phyloP scores from a whole-genome alignment of 2,329 filamentous ascomycete genomes.

The Aspergillus uvarum region DNA sequence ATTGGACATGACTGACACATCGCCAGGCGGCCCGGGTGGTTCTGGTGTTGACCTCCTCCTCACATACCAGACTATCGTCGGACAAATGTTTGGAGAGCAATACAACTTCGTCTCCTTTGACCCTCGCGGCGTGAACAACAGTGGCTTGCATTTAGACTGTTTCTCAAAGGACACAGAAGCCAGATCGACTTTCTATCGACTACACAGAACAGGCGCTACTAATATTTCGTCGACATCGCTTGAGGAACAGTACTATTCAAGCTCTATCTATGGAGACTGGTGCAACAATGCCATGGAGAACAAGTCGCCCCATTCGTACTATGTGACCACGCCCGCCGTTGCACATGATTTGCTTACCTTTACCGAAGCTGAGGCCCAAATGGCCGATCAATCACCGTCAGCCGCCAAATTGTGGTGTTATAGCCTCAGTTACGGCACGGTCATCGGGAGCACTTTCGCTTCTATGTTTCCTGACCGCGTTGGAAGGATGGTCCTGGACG shows the following conservation, averaged over 20 bases:
- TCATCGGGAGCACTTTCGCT: constrained; percentile 48
- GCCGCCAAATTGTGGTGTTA: constrained; percentile 47
- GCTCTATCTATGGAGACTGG: constrained; percentile 23
- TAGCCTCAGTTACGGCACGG: constrained; percentile 53
- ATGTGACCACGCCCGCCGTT: constrained; percentile 18
- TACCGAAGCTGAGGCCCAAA: constrained; percentile 39
- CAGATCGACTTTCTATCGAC: constrained; percentile 21
- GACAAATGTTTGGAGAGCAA: constrained; percentile 38
- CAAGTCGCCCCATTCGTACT: constrained; percentile 15
- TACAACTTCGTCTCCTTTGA: constrained; percentile 48
- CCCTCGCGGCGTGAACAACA: constrained; percentile 44
- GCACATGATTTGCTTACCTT: constrained; percentile 22
- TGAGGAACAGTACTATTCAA: constrained; percentile 26
- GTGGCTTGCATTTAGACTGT: constrained; percentile 25
- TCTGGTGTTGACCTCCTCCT: constrained; percentile 38
- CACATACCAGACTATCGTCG: constrained; percentile 23
- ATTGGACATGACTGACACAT: constrained; percentile 7
- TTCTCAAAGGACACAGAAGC: constrained; percentile 23
- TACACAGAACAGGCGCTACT: constrained; percentile 24
- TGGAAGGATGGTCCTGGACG: constrained; percentile 45
- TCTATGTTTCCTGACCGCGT: constrained; percentile 45
- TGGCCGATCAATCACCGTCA: constrained; percentile 27
- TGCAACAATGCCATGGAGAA: constrained; percentile 20
- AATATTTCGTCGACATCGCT: constrained; percentile 31
- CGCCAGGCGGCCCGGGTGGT: constrained; percentile 37